Conservation (phyloP, 768 basidiomycete species). For the Amanita rubescens region DNA sequence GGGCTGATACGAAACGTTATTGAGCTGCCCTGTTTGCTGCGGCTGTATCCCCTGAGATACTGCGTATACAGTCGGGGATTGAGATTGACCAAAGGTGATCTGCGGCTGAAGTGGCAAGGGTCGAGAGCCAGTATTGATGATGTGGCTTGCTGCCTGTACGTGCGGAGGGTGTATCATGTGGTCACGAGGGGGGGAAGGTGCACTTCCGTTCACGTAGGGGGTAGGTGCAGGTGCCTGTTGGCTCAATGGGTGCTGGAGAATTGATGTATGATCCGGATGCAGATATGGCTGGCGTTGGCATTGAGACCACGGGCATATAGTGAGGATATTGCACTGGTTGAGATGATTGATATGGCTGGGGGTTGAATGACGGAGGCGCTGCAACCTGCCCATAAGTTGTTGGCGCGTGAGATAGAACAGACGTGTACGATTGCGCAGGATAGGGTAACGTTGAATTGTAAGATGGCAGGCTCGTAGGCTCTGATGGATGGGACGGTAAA, state of each 20-base stretch:
- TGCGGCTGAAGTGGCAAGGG: conserved; percentile 8
- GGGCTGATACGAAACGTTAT: conserved; percentile 22
- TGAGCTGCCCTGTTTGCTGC: conserved; percentile 15
- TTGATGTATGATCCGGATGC: neutral
- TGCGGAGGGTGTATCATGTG: neutral
- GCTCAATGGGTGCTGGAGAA: conserved; percentile 24
- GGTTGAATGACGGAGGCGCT: conserved; percentile 7
- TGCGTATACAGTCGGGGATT: neutral
- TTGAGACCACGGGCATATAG: neutral
- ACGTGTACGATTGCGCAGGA: conserved; percentile 15
- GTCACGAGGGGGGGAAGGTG: conserved; percentile 13
- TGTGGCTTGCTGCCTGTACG: neutral
- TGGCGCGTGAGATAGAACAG: conserved; percentile 15
- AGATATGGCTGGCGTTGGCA: conserved; percentile 1
- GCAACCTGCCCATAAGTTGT: conserved; percentile 10
- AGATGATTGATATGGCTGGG: conserved; percentile 16
- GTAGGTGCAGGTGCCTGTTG: neutral
- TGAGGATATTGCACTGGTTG: conserved; percentile 1
- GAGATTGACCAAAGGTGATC: conserved; percentile 7
- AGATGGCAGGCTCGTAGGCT: conserved; percentile 30
- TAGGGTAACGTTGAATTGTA: conserved; percentile 37
- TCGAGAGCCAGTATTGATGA: neutral
- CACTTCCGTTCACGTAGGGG: conserved; percentile 8
- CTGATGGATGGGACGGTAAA: conserved; percentile 28
- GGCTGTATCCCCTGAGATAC: neutral